A percentile compares a stretch with the other conserved stretches of the same genome.
Conservation (phyloP, 1,284 basidiomycete genomes). For the Neolentinus lepideus region DNA sequence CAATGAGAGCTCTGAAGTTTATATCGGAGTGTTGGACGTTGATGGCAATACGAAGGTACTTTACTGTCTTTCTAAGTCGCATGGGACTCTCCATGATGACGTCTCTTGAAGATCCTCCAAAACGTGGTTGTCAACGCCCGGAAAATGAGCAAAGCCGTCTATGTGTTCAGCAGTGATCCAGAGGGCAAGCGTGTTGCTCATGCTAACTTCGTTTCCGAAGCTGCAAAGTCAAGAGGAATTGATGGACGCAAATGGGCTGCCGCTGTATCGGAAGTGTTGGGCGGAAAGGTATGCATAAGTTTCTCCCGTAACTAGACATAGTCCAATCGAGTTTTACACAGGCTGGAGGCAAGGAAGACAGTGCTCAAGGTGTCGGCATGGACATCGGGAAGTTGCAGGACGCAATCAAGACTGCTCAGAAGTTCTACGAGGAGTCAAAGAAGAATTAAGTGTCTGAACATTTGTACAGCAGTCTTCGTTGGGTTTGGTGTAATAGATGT, state of each 20-base stretch:
- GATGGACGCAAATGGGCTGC: slow-evolving; percentile 83
- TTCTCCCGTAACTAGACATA: slow-evolving; percentile 1
- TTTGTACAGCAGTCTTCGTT: too few relatives aligned
- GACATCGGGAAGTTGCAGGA: slow-evolving; percentile 62
- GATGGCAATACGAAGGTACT: slow-evolving; percentile 78
- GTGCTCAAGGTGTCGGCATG: slow-evolving; percentile 79
- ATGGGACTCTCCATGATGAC: background rate
- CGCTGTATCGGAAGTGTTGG: slow-evolving; percentile 70
- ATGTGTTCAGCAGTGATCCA: slow-evolving; percentile 79
- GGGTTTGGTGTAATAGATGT: too few relatives aligned
- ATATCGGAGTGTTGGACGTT: slow-evolving; percentile 65
- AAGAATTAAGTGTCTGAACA: background rate
- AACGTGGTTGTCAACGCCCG: slow-evolving; percentile 70
- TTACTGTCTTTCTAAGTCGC: slow-evolving; percentile 4
- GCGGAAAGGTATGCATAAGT: slow-evolving; percentile 72
- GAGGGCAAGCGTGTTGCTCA: slow-evolving; percentile 79
- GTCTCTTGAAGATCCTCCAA: slow-evolving; percentile 54
- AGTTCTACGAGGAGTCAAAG: slow-evolving; percentile 27
- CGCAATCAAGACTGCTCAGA: slow-evolving; percentile 56
- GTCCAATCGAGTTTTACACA: slow-evolving; percentile 23
- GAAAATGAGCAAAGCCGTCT: slow-evolving; percentile 78
- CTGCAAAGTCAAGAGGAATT: slow-evolving; percentile 54
- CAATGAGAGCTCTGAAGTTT: slow-evolving; percentile 63
- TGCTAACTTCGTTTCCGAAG: slow-evolving; percentile 76
- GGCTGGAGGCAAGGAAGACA: slow-evolving; percentile 91